Evolutionary conservation across 1,284 basidiomycete species (phyloP), one percentile per base, ranked within the genome.

Genomic region (Cryptococcus sp.): DNA sequence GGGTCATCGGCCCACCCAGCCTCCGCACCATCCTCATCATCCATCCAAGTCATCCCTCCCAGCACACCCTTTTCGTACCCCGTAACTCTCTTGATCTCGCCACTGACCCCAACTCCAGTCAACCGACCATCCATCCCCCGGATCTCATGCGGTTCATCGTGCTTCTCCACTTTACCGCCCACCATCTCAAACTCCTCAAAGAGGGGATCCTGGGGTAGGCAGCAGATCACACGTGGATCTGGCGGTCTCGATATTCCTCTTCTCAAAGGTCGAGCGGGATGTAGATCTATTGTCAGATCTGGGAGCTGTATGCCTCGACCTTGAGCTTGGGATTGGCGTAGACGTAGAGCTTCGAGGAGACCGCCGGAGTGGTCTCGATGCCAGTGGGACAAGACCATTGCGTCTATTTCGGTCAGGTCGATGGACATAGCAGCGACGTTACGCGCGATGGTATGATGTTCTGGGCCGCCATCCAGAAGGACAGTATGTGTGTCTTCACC

Each of bases 401-500:
- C 83, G 43, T 85, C 83, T 60, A 92, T 82, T 45, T 80, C 73
- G 38, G 82, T 78, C 6, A 85, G 74, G 4, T 83, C 82, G 1
- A 85, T 71, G 20, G 85, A 80, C 81, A 91, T 82, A 2, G 86
- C 83, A 7, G 76, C 73, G 23, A 87, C 75, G 72, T 91, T 92
- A 53, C 88, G 84, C 27, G 85, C 82, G 63, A 92, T 84, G 41
- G 86, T 85, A 35, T 80, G 81, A 13, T 84, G 84, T 69, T 92
- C 90, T 7, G 90, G 89, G 0, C 89, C 90, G 5, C 88, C 86
- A 76, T 92, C 90, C 70, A 91, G 90, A 38, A 91, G 82, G 10
- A 85, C 85, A 19, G 82, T 78, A 61, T 85, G 83, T 16, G 80
- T 67, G 59, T 75, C 57, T 53, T 81, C 76, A 6, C 79, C 84